Percentiles rank a stretch among this genome's conserved stretches.
Conservation (phyloP, 2,329 filamentous ascomycete species). For the Phialophora chinensis region DNA sequence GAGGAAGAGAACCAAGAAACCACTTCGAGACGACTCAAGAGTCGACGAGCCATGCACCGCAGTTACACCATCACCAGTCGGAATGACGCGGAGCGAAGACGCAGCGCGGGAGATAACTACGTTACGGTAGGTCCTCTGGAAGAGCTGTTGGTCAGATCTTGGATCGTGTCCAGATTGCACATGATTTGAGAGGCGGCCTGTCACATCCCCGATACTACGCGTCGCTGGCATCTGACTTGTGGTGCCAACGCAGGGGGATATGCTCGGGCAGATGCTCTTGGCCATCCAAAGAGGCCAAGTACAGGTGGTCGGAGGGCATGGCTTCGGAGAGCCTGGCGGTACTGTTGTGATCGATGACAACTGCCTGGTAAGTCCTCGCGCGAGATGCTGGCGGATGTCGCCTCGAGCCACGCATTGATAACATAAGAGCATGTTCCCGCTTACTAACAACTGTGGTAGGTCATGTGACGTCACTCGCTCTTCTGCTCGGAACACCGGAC, state of each 20-base stretch:
- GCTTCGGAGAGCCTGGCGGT: constrained; percentile 42
- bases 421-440: neutral
- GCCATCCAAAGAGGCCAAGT: constrained; percentile 49
- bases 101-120: constrained; percentile 63
- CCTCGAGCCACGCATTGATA: neutral
- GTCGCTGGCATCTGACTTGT: constrained; percentile 32
- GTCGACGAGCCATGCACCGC: constrained; percentile 64
- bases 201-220: constrained; percentile 8
- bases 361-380: constrained; percentile 46
- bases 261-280: constrained; percentile 54
- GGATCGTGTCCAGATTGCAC: constrained; percentile 35
- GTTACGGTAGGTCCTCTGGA: constrained; percentile 57
- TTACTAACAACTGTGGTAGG: neutral
- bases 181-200: constrained; percentile 31
- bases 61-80: constrained; percentile 66
- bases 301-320: constrained; percentile 39
- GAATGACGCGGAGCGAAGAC: constrained; percentile 66
- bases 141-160: constrained; percentile 37
- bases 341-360: constrained; percentile 53
- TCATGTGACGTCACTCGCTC: constrained; percentile 5
- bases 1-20: constrained; percentile 13
- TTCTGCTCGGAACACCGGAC: neutral
- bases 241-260: constrained; percentile 49
- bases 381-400: neutral
- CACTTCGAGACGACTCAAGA: constrained; percentile 54